These are phyloP conservation scores for Eucalyptus rudis DNA, from an alignment of 345 rosid species.

Conservation along the genomic window DNA sequence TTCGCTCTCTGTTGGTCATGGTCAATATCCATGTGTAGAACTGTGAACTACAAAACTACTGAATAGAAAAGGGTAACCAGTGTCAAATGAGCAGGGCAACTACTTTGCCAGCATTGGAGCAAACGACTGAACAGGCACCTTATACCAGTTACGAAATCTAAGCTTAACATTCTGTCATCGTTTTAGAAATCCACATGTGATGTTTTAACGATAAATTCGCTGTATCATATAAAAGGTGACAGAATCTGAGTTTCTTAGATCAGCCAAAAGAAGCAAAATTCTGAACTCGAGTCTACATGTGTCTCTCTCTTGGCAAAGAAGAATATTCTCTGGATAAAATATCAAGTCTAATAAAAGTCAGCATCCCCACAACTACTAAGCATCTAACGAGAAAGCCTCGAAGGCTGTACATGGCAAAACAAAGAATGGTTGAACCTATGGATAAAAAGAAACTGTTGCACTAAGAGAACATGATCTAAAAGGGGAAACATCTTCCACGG, in stretches of 20 bases:
- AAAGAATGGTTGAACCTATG: background rate
- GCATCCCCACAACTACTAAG: background rate
- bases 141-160: background rate
- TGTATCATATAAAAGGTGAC: background rate
- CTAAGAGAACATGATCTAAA: background rate
- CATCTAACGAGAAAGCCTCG: background rate
- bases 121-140: background rate
- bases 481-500: background rate
- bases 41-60: background rate
- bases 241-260: background rate
- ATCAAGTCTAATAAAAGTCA: background rate
- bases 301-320: background rate
- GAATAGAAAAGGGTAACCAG: background rate
- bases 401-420: background rate
- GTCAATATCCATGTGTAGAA: background rate
- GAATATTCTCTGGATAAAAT: background rate
- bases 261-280: background rate
- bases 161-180: background rate
- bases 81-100: background rate
- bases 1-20: background rate
- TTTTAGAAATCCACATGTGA: background rate
- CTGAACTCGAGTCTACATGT: background rate
- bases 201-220: background rate
- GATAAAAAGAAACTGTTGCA: background rate
- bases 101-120: background rate